phyloP scores from a whole-genome alignment of 805 yeast species.

The Pichia nakasei region DNA sequence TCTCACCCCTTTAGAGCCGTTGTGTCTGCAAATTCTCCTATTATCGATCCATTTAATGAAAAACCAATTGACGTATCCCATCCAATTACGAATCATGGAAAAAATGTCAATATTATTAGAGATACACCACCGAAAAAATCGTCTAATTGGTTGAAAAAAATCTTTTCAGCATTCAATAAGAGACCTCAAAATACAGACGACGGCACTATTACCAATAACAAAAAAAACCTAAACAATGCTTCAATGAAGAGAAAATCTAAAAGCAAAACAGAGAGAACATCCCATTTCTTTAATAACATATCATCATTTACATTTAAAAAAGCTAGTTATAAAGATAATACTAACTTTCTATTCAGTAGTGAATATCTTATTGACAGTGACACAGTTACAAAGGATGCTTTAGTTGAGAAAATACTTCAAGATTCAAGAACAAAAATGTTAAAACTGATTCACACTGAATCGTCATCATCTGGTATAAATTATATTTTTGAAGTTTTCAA shows the following conservation, averaged over 20 bases:
- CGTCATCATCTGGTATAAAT: conserved; percentile 2
- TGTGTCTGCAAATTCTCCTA: not conserved
- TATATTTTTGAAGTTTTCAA: conserved; percentile 8
- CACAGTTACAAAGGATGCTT: conserved; percentile 1
- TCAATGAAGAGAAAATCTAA: no score
- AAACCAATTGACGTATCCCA: not conserved
- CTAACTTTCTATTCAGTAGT: not conserved
- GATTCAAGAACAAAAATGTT: not conserved
- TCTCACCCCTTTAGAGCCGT: not conserved
- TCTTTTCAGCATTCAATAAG: conserved; percentile 9
- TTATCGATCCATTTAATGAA: not conserved
- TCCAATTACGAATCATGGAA: not conserved
- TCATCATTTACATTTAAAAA: conserved; percentile 2
- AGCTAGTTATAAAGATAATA: not conserved
- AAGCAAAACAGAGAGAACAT: not conserved
- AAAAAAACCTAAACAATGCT: no score
- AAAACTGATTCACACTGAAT: not conserved
- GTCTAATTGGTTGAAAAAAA: conserved; percentile 19
- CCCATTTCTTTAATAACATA: not conserved
- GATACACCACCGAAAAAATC: conserved; percentile 1
- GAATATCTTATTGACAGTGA: conserved; percentile 12
- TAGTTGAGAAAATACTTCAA: conserved; percentile 2
- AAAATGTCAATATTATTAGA: not conserved
- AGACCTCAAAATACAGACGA: not conserved
- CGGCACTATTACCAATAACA: not conserved